Evolutionary conservation across 2,329 filamentous ascomycete species (phyloP), one percentile per base, ranked within the genome.

Genomic region (Colletotrichum graminicola): DNA sequence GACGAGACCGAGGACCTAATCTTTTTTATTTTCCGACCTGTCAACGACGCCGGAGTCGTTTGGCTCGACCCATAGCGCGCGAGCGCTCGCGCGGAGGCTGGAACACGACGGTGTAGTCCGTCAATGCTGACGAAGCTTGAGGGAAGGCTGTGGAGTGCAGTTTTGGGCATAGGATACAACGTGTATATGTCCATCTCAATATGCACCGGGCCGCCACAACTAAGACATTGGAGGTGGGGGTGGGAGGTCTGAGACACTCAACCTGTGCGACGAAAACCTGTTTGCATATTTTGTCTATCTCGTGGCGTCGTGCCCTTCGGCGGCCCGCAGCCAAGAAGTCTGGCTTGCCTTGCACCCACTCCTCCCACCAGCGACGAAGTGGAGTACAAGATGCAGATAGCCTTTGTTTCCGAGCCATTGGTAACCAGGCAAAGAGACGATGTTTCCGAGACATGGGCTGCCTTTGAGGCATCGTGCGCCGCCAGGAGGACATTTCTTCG

Each of bases 221-320:
- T 23, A 36, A 67, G 43, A 29, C 41, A 62, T 62, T 32, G 34
- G 36, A 45, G 26, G 36, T 41, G 29, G 18, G 23, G 14, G 47
- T 29, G n/a, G 47, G 10, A 6, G 52, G 54, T 70, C 66, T 71
- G 64, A 71, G 67, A 71, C 67, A 49, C 16, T 34, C 21, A 61
- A 63, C 45, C 54, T 56, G 59, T 68, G 45, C 43, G 34, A 63
- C 65, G 52, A 63, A 67, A 67, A 71, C 59, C 65, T 71, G 68
- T 60, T 68, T 60, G 59, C 65, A 56, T 57, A 51, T 45, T 43
- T 54, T 51, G 60, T 47, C 52, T 47, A 43, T 54, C 68, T 71
- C 65, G 68, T 71, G 65, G 68, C 68, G 65, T 64, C 32, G 59
- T 59, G 60, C 54, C 23, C 63, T 59, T 59, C 65, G 65, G 59